Conservation (phyloP, 768 basidiomycete species). For the Boletellus emodensis region DNA sequence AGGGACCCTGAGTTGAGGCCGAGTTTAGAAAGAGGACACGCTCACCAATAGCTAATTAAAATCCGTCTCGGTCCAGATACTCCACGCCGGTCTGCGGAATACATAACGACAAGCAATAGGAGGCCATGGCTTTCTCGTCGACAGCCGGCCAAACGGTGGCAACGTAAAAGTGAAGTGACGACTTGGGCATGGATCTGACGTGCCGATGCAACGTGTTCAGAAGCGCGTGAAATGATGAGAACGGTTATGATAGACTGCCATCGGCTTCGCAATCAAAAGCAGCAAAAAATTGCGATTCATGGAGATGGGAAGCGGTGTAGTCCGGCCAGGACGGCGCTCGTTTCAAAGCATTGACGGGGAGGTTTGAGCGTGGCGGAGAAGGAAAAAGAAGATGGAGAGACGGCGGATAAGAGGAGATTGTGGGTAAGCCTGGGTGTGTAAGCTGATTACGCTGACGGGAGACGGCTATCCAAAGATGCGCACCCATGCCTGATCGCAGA, state of each 20-base stretch:
- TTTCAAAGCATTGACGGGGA: constrained; percentile 9
- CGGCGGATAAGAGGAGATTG: constrained; percentile 14
- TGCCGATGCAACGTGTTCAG: constrained; percentile 34
- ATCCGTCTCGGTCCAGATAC: constrained; percentile 31
- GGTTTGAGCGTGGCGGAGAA: constrained; percentile 3
- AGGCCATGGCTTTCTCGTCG: constrained; percentile 26
- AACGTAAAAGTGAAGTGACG: constrained; percentile 33
- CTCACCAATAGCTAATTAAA: constrained; percentile 31
- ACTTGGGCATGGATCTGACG: constrained; percentile 31
- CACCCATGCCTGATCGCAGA: constrained; percentile 17
- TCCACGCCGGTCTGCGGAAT: constrained; percentile 35
- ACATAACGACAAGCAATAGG: constrained; percentile 34
- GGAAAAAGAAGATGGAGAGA: constrained; percentile 1
- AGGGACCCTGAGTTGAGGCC: constrained; percentile 26
- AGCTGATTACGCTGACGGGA: constrained; percentile 16
- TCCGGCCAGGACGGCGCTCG: constrained; percentile 17
- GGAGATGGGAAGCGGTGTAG: constrained; percentile 11
- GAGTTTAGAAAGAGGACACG: constrained; percentile 18
- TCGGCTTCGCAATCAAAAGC: constrained; percentile 23
- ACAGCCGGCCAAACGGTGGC: constrained; percentile 19
- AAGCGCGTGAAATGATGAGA: constrained; percentile 35
- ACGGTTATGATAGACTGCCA: constrained; percentile 31
- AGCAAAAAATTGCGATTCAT: constrained; percentile 23
- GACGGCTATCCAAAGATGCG: constrained; percentile 19
- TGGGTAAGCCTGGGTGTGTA: constrained; percentile 18